Percentiles rank a stretch among this genome's conserved stretches.
Conservation (phyloP, 495 filamentous ascomycete species). For the Pseudevernia furfuracea region DNA sequence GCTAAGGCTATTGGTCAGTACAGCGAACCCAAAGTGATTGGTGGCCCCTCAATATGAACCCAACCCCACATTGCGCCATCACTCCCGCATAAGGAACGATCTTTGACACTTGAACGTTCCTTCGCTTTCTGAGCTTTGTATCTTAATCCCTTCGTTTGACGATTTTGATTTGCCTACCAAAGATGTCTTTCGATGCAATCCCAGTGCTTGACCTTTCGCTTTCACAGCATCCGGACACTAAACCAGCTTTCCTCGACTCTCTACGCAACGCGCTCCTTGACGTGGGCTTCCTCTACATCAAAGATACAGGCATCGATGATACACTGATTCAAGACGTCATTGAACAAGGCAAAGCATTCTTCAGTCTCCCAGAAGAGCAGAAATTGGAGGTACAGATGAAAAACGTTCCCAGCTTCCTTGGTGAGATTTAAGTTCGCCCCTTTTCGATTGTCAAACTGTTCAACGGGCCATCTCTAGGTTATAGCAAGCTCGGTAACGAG, state of each 20-base stretch:
- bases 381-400: constrained; percentile 88
- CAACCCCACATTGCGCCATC: constrained; percentile 16
- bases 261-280: constrained; percentile 77
- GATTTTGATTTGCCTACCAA: neutral
- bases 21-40: neutral
- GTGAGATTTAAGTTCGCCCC: constrained; percentile 6
- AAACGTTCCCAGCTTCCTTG: constrained; percentile 57
- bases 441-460: neutral
- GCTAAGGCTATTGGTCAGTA: neutral
- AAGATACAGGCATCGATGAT: constrained; percentile 69
- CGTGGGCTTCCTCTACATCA: constrained; percentile 89
- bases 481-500: constrained; percentile 43
- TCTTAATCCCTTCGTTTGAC: neutral
- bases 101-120: neutral
- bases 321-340: constrained; percentile 61
- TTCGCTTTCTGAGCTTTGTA: neutral
- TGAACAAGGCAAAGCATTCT: constrained; percentile 62
- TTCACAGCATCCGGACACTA: constrained; percentile 55
- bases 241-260: constrained; percentile 61
- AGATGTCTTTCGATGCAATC: constrained; percentile 59
- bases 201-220: constrained; percentile 74
- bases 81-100: constrained; percentile 6
- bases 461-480: constrained; percentile 27
- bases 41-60: neutral
- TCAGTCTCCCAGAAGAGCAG: constrained; percentile 73